Percentiles rank a stretch among this genome's conserved stretches.
Evolutionary conservation across 495 filamentous ascomycete species (phyloP).

Genomic region (Penicillium taxi): DNA sequence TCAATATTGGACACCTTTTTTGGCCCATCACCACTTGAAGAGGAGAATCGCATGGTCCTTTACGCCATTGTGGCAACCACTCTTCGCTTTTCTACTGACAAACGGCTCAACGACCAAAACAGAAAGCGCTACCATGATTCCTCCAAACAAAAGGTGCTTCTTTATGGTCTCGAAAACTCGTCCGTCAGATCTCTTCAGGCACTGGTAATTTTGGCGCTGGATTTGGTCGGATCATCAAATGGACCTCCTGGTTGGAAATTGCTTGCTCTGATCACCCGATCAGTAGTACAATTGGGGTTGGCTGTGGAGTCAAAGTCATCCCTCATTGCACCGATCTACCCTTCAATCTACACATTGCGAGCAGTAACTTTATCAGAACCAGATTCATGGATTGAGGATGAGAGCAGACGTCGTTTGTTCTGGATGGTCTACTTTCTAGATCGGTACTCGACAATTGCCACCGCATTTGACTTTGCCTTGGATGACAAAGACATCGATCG

Average conservation of each 20-base stretch:
- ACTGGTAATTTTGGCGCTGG: slow-evolving; percentile 72
- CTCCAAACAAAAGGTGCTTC: slow-evolving; percentile 75
- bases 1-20: slow-evolving; percentile 77
- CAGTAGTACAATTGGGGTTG: slow-evolving; percentile 76
- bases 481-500: slow-evolving; percentile 84
- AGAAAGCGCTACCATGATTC: slow-evolving; percentile 65
- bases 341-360: slow-evolving; percentile 76
- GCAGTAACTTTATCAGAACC: slow-evolving; percentile 75
- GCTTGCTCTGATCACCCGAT: slow-evolving; percentile 75
- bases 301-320: slow-evolving; percentile 72
- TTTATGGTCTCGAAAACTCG: slow-evolving; percentile 79
- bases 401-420: slow-evolving; percentile 72
- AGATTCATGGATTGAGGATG: slow-evolving; percentile 80
- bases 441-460: slow-evolving; percentile 79
- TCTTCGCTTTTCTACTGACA: slow-evolving; percentile 70
- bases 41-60: slow-evolving; percentile 72
- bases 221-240: slow-evolving; percentile 70
- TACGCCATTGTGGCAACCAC: slow-evolving; percentile 84
- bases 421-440: slow-evolving; percentile 92
- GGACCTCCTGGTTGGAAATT: slow-evolving; percentile 86
- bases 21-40: slow-evolving; percentile 62
- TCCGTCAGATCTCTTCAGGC: slow-evolving; percentile 83
- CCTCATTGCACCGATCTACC: slow-evolving; percentile 61
- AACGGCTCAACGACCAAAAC: slow-evolving; percentile 59
- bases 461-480: slow-evolving; percentile 81